Base-by-base conservation (phyloP, 148 eudicot species). In the Silene latifolia region DNA sequence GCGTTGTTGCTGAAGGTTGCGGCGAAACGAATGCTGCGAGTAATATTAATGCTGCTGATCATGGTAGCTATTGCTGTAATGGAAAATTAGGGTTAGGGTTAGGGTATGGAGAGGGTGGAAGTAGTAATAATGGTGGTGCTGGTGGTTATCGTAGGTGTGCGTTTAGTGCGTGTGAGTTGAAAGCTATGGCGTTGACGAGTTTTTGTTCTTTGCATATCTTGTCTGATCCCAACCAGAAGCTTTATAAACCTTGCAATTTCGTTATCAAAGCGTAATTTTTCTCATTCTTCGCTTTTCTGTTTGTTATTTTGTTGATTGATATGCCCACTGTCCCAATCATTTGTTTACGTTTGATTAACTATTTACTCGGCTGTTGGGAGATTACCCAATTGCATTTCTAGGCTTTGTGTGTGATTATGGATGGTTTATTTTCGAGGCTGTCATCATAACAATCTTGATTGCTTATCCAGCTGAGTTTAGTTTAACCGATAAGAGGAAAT, bases 161-260 rank as follows among this genome's bases (percentile, higher is more conserved):
- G 21, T 83, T 75, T 57, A 60, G 85, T 0, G 85, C 84, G 27
- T 88, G 89, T 72, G 78, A 77, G 73, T 58, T 76, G 63, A 88
- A 88, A 84, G 89, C 89, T 0, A 88, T 88, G 92, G 84, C 89
- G 3, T 72, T 88, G 63, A 88, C 92, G 1, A 78, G 65, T 32
- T 86, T 83, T 61, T 88, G 92, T 29, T 79, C 80, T 65, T 44
- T 83, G 65, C 92, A 88, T 74, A 88, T 88, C 9, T 73, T 88
- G 4, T 81, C 85, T 54, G 92, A 88, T 62, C 79, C 87, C 8
- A 75, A 80, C 14, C 92, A 88, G 73, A 78, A 74, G 73, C 86
- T 88, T 67, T 88, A 86, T 74, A 88, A 86, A 79, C 83, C 88
- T 21, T 88, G 92, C 81, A 77, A 70, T 54, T 85, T 71, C 67